phyloP scores from a whole-genome alignment of 2,329 filamentous ascomycete genomes.

The Beauveria bassiana region DNA sequence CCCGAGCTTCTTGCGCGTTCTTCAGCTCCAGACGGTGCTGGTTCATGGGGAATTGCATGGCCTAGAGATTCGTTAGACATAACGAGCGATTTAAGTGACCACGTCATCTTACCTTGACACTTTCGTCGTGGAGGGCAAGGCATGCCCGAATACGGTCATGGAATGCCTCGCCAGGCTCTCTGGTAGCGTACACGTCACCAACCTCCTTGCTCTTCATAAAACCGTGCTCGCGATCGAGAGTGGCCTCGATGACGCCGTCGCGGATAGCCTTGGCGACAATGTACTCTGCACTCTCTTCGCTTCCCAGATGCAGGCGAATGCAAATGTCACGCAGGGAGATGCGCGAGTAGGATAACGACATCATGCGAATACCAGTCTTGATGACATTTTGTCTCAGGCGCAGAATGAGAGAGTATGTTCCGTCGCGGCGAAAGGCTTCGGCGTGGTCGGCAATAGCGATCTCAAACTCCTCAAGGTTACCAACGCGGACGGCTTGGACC shows the following conservation, averaged over 20 bases:
- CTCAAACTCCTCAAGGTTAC: constrained; percentile 89
- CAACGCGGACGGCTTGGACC: constrained; percentile 92
- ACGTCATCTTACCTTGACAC: constrained; percentile 68
- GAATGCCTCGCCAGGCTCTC: constrained; percentile 94
- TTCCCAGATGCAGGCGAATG: constrained; percentile 85
- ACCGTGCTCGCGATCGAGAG: constrained; percentile 84
- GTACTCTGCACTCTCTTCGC: constrained; percentile 96
- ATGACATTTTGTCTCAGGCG: constrained; percentile 97
- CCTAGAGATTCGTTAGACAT: constrained; percentile 40
- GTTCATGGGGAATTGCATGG: constrained; percentile 99
- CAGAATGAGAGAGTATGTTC: constrained; percentile 90
- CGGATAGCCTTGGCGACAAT: constrained; percentile 98
- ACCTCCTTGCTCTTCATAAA: constrained; percentile 99
- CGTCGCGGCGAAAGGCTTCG: constrained; percentile 82
- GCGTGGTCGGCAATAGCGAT: constrained; percentile 75
- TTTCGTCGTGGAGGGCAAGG: constrained; percentile 89
- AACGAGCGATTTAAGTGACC: background rate
- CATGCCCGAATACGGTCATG: constrained; percentile 93
- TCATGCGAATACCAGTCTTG: constrained; percentile 98
- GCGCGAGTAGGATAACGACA: constrained; percentile 94
- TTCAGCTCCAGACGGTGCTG: constrained; percentile 95
- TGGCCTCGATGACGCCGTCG: constrained; percentile 94
- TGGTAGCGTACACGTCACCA: constrained; percentile 90
- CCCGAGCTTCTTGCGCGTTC: constrained; percentile 96
- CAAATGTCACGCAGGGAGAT: constrained; percentile 97